Conservation (phyloP, 2,329 filamentous ascomycete genomes). For the Bipolaris victoriae region DNA sequence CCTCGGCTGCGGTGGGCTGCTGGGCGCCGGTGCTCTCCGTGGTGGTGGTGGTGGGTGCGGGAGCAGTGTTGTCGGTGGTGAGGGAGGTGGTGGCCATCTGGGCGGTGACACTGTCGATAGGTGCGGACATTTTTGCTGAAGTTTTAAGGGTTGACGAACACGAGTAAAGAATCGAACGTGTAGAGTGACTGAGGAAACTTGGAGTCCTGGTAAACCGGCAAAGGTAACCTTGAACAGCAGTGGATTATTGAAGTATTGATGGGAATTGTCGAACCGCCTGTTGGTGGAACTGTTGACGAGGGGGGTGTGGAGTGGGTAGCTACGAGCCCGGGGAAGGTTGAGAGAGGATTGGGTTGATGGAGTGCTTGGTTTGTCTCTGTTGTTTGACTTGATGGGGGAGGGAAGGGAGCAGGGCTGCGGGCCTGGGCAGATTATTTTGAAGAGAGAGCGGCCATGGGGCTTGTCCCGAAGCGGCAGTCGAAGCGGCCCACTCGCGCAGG, state of each 20-base stretch:
- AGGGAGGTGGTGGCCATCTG: conserved; percentile 70
- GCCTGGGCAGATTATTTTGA: conserved; percentile 22
- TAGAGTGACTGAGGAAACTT: conserved; percentile 51
- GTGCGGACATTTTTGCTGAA: conserved; percentile 79
- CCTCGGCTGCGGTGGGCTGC: conserved; percentile 75
- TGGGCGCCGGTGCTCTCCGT: conserved; percentile 58
- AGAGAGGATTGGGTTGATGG: conserved; percentile 41
- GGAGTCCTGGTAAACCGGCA: conserved; percentile 51
- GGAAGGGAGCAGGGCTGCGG: conserved; percentile 31
- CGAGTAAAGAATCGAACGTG: conserved; percentile 52
- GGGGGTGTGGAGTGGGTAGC: conserved; percentile 59
- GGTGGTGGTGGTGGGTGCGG: conserved; percentile 10
- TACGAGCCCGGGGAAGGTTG: conserved; percentile 52
- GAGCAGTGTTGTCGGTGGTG: conserved; percentile 54
- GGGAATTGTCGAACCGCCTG: conserved; percentile 54
- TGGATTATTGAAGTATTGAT: conserved; percentile 36
- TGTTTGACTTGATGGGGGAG: conserved; percentile 44
- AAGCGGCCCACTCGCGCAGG: conserved; percentile 35
- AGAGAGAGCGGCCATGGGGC: conserved; percentile 24
- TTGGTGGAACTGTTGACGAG: conserved; percentile 59
- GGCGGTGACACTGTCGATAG: conserved; percentile 79
- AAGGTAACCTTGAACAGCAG: conserved; percentile 50
- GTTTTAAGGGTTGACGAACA: conserved; percentile 60
- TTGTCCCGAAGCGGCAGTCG: conserved; percentile 33
- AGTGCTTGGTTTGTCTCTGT: conserved; percentile 35